These are phyloP conservation scores for Neofusicoccum ribis DNA, from an alignment of 2,329 filamentous ascomycete species.

Conservation along the genomic window DNA sequence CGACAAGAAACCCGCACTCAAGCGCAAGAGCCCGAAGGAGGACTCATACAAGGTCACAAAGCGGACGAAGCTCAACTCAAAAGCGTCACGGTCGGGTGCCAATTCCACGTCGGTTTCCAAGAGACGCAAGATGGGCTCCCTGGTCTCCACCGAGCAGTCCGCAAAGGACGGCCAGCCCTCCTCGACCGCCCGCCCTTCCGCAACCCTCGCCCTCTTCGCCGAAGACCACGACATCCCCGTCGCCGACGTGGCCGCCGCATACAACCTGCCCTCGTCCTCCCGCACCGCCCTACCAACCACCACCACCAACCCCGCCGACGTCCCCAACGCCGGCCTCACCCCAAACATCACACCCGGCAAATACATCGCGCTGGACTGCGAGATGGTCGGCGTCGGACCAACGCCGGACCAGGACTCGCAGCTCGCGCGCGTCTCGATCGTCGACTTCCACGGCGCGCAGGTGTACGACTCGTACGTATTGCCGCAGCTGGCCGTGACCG, in stretches of 20 bases:
- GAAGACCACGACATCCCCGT: slow-evolving; percentile 62
- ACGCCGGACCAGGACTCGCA: slow-evolving; percentile 66
- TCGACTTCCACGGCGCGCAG: slow-evolving; percentile 91
- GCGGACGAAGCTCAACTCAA: slow-evolving; percentile 29
- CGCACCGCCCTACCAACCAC: slow-evolving; percentile 51
- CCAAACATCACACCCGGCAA: slow-evolving; percentile 72
- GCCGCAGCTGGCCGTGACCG: slow-evolving; percentile 74
- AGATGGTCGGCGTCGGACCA: slow-evolving; percentile 89
- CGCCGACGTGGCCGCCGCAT: slow-evolving; percentile 55
- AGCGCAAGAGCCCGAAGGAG: slow-evolving; percentile 31
- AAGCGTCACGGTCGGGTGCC: slow-evolving; percentile 17
- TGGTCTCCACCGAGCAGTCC: slow-evolving; percentile 30
- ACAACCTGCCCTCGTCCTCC: slow-evolving; percentile 54
- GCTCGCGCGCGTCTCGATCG: slow-evolving; percentile 82
- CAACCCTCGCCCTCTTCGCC: slow-evolving; percentile 61
- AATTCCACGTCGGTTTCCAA: slow-evolving; percentile 27
- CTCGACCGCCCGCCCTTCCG: slow-evolving; percentile 42
- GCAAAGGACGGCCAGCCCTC: slow-evolving; percentile 51
- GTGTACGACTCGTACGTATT: slow-evolving; percentile 92
- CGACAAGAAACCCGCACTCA: slow-evolving; percentile 30
- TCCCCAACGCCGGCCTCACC: slow-evolving; percentile 45
- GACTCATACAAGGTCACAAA: slow-evolving; percentile 30
- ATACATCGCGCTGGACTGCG: slow-evolving; percentile 92
- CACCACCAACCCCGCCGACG: slow-evolving; percentile 37
- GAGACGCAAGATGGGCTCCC: slow-evolving; percentile 56